phyloP scores from a whole-genome alignment of 2,329 filamentous ascomycete genomes.

The Talaromyces sp. region DNA sequence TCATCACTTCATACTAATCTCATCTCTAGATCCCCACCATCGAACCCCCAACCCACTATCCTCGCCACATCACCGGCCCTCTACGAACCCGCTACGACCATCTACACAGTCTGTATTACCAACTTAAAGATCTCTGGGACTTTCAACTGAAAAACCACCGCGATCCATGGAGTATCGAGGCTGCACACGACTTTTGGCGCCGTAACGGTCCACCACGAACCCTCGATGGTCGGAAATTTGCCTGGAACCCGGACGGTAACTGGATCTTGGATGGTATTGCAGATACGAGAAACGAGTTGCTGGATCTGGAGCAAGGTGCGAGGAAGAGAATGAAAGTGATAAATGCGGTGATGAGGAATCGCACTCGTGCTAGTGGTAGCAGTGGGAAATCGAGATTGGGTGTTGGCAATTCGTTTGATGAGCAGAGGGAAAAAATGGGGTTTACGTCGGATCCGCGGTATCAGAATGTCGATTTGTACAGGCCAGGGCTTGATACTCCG shows the following conservation, averaged over 20 bases:
- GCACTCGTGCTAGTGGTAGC: background rate
- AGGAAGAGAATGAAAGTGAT: background rate
- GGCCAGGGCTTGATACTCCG: background rate
- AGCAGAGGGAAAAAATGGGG: background rate
- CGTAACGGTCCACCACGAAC: slow-evolving; percentile 8
- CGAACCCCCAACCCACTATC: slow-evolving; percentile 1
- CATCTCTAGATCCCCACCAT: slow-evolving; percentile 10
- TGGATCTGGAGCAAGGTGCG: background rate
- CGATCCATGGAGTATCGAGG: slow-evolving; percentile 12
- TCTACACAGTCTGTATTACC: slow-evolving; percentile 4
- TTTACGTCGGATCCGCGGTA: background rate
- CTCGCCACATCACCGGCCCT: slow-evolving; percentile 2
- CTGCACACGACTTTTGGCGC: slow-evolving; percentile 15
- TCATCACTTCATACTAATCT: background rate
- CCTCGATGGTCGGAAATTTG: slow-evolving; percentile 10
- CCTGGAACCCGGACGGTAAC: slow-evolving; percentile 7
- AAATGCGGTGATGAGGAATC: no score
- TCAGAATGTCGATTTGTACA: background rate
- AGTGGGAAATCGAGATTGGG: background rate
- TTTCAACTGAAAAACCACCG: slow-evolving; percentile 13
- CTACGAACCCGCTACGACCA: slow-evolving; percentile 10
- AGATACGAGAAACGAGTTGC: background rate
- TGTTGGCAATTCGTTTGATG: no score
- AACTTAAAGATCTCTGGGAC: slow-evolving; percentile 16
- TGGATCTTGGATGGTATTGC: slow-evolving; percentile 14